Conservation (phyloP, 148 eudicot species). For the Mesembryanthemum crystallinum region DNA sequence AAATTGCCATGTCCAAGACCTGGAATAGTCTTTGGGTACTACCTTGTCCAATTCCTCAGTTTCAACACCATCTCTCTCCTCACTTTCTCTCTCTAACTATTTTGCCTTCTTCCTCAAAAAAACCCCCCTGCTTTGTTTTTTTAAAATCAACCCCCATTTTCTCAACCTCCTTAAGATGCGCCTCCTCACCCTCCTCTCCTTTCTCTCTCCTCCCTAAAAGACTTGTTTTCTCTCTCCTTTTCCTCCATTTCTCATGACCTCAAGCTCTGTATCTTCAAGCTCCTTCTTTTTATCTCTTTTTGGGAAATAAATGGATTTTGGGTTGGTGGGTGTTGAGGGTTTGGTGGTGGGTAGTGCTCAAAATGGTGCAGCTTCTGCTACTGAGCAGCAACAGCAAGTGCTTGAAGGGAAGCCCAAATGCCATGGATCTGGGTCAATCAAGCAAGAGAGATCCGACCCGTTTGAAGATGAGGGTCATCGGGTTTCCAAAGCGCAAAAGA, state of each 20-base stretch:
- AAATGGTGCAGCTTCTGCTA: background rate
- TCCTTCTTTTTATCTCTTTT: slow-evolving; percentile 7
- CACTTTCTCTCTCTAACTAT: slow-evolving; percentile 20
- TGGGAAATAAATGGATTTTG: slow-evolving; percentile 29
- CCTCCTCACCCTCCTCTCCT: slow-evolving; percentile 20
- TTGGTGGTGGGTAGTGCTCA: slow-evolving; percentile 5
- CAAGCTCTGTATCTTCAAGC: slow-evolving; percentile 17
- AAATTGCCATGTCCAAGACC: slow-evolving; percentile 5
- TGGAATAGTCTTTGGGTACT: slow-evolving; percentile 13
- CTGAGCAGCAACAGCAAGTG: background rate
- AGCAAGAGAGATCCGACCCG: slow-evolving; percentile 57
- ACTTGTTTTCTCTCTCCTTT: background rate
- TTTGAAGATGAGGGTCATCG: slow-evolving; percentile 31
- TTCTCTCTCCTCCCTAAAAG: slow-evolving; percentile 9
- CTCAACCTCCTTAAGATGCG: slow-evolving; percentile 21
- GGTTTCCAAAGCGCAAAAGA: slow-evolving; percentile 37
- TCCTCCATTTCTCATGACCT: slow-evolving; percentile 27
- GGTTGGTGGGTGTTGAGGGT: slow-evolving; percentile 30
- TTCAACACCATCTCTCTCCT: slow-evolving; percentile 15
- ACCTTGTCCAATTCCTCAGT: slow-evolving; percentile 26
- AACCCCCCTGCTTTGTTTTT: background rate
- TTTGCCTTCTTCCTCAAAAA: slow-evolving; percentile 10
- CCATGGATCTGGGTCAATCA: slow-evolving; percentile 49
- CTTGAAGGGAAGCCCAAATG: slow-evolving; percentile 25
- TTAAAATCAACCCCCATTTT: no score